Evolutionary conservation across 1,284 basidiomycete genomes (phyloP), one percentile per base, ranked within the genome.

Genomic region (Cutaneotrichosporon cavernicola): DNA sequence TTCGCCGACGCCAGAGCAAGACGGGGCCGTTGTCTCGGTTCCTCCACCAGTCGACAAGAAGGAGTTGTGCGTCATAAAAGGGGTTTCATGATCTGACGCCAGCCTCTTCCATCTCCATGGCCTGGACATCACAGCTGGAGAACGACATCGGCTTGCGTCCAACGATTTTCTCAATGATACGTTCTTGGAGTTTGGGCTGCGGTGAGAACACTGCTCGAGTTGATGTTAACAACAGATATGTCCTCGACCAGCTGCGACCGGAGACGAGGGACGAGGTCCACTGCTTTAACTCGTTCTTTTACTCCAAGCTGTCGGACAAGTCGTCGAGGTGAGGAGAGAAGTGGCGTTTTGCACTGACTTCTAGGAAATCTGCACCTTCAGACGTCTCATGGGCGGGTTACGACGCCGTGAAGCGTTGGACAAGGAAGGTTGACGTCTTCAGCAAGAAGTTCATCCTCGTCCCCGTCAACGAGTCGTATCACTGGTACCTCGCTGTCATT

Each of bases 401-500:
- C 75, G 81, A 89, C 40, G 89, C 88, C 62, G 91, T 99, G 59
- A 86, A 87, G 32, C 97, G 96, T 78, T 99, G 97, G 97, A 99
- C 96, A 0, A 86, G 88, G 36, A 90, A 88, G 73, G 70, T 74
- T 49, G 86, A 97, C 74, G 79, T 99, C 18, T 99, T 99, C 78
- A 81, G 84, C 65, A 98, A 98, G 84, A 89, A 90, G 73, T 97
- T 90, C 73, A 84, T 99, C 66, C 87, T 99, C 51, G 86, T 99
- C 2, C 97, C 97, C 1, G 97, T 99, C 81, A 97, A 99, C 74
- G 97, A 99, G 79, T 84, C 94, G 90, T 82, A 92, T 53, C 97
- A 99, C 81, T 99, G 97, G 97, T 99, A 97, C 78, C 85, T 99
- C 26, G 95, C 92, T 8, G 87, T 99, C 69, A 94, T 99, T 70